Evolutionary conservation across 768 basidiomycete species (phyloP), one percentile per base, ranked within the genome.

Genomic region (Chalciporus piperatus): DNA sequence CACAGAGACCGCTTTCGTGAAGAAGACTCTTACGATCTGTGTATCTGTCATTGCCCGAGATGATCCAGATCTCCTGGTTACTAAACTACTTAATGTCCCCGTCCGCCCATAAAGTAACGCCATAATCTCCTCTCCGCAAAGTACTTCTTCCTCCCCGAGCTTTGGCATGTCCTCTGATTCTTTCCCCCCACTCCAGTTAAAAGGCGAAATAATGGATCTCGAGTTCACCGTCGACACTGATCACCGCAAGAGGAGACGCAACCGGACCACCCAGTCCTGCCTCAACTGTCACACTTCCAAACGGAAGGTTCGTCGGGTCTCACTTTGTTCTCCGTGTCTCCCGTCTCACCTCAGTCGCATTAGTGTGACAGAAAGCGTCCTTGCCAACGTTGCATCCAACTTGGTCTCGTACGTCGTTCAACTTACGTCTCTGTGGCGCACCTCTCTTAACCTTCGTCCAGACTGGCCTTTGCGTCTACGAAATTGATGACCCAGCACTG

Each of bases 401-500:
- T 94, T 19, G 91, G 92, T 49, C 71, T 95, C 69, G 92, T 92
- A 72, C 54, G 68, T 57, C 32, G 17, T n/a, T 48, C 50, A 27
- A 25, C 49, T 37, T 23, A 16, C 28, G 44, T 40, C 20, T 2
- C 45, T 32, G 38, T 50, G 33, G 37, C 8, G 47, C 27, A 28
- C 58, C 53, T 42, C 1, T 44, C 55, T 58, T 23, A 40, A 44
- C 39, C 40, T 42, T 47, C 51, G 3, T 45, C 19, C 59, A 92
- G 89, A 95, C 93, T 19, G 93, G 93, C 45, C 86, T 95, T 16
- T 96, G 93, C 67, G 92, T 96, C 1, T 96, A 96, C 59, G 93
- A 96, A 65, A 89, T 95, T 57, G 93, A 95, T 66, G 92, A 92
- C 70, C 89, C 89, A 13, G 84, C 87, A 10, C 71, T 88, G 33